Percentiles rank a stretch among this genome's conserved stretches.
Conservation (phyloP, 768 basidiomycete genomes). For the Cytidiella melzeri region DNA sequence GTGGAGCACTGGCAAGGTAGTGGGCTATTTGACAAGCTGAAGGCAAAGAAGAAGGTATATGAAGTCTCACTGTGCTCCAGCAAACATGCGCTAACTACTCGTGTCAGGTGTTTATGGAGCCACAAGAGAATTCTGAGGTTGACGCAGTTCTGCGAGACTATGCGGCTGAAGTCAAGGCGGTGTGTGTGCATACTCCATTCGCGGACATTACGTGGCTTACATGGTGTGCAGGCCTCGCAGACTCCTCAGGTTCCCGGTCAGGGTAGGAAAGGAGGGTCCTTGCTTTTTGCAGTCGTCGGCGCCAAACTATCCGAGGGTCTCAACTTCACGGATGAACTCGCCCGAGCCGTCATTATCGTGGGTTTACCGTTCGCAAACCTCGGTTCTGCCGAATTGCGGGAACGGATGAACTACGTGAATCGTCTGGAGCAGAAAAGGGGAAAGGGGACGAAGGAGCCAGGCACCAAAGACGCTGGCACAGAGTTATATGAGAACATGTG, state of each 20-base stretch:
- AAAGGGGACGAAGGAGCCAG: conserved; percentile 21
- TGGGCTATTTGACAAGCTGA: conserved; percentile 57
- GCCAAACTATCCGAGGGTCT: conserved; percentile 96
- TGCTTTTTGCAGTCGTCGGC: conserved; percentile 92
- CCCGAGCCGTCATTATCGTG: conserved; percentile 79
- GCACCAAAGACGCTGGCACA: conserved; percentile 43
- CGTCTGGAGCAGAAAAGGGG: conserved; percentile 41
- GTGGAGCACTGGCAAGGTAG: conserved; percentile 59
- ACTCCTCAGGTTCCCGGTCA: background rate
- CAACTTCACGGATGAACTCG: conserved; percentile 46
- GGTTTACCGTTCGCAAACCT: conserved; percentile 93
- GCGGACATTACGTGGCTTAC: background rate
- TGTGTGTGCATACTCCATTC: background rate
- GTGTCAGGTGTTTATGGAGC: conserved; percentile 81
- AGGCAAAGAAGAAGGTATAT: conserved; percentile 69
- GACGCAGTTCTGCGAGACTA: conserved; percentile 75
- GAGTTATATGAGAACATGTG: conserved; percentile 91
- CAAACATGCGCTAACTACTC: background rate
- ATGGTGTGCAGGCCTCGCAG: background rate
- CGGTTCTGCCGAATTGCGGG: conserved; percentile 84
- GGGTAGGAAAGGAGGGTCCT: conserved; percentile 45
- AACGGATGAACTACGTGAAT: conserved; percentile 86
- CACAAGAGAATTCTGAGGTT: conserved; percentile 63
- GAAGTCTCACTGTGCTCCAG: background rate
- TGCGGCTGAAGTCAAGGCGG: conserved; percentile 34